Evolutionary conservation across 2,329 filamentous ascomycete genomes (phyloP).

Genomic region (Pseudopithomyces chartarum): DNA sequence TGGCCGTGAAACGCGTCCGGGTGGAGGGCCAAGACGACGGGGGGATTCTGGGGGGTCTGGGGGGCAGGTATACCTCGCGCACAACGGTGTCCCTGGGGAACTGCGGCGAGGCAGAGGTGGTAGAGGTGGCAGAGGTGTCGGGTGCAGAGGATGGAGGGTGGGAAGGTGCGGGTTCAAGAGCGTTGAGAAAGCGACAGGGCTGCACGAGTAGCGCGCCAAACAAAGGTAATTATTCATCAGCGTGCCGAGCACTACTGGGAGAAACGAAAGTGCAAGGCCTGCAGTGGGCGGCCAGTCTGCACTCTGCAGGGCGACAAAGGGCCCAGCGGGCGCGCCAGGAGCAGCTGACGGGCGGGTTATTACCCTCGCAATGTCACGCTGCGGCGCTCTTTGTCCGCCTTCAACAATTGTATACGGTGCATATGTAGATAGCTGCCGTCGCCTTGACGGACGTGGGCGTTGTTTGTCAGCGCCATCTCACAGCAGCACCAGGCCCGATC

Average conservation of each 20-base stretch:
- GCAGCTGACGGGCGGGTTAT: constrained; percentile 2
- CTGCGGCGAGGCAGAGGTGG: constrained; percentile 2
- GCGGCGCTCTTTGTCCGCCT: not conserved
- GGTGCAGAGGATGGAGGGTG: not conserved
- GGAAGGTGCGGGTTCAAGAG: constrained; percentile 2
- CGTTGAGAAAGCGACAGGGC: not conserved
- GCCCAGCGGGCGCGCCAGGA: not conserved
- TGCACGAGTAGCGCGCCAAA: not conserved
- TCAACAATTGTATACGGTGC: no score
- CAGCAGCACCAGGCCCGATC: not conserved
- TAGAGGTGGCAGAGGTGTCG: not conserved
- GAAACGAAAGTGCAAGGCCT: not conserved
- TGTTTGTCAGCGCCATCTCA: not conserved
- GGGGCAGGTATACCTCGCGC: not conserved
- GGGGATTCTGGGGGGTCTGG: constrained; percentile 11
- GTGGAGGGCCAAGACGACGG: constrained; percentile 15
- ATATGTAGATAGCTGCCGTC: no score
- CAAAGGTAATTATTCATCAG: constrained; percentile 7
- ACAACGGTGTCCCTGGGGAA: constrained; percentile 2
- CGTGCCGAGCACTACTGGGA: not conserved
- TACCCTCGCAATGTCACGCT: not conserved
- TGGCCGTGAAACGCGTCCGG: constrained; percentile 25
- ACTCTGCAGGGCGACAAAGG: not conserved
- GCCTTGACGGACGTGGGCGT: not conserved
- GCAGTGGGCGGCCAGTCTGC: not conserved